Evolutionary conservation across 164 flowering plant species (phyloP).

Genomic region (Warburgia ugandensis): DNA sequence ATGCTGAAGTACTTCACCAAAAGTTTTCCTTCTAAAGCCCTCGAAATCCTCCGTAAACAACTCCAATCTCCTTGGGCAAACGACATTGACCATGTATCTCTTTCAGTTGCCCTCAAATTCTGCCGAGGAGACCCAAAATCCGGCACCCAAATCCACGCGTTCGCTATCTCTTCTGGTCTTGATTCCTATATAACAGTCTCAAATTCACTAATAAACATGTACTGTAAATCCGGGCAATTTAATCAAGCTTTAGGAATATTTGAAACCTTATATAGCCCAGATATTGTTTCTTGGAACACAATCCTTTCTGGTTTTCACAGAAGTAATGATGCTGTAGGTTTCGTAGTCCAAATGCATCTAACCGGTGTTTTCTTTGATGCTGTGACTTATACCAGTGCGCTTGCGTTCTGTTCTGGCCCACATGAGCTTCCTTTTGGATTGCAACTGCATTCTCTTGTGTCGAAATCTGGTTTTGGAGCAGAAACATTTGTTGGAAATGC

Average conservation of each 20-base stretch:
- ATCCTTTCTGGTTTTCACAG: conserved; percentile 53
- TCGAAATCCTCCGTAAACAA: conserved; percentile 34
- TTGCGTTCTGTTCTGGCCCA: conserved; percentile 47
- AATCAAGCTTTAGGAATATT: conserved; percentile 45
- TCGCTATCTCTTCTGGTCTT: conserved; percentile 55
- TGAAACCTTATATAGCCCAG: conserved; percentile 33
- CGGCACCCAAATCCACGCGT: conserved; percentile 63
- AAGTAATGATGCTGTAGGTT: conserved; percentile 36
- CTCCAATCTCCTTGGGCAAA: conserved; percentile 17
- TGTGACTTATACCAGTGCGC: conserved; percentile 49
- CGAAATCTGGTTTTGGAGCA: conserved; percentile 41
- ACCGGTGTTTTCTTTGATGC: conserved; percentile 65
- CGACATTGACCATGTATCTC: conserved; percentile 33
- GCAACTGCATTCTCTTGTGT: conserved; percentile 47
- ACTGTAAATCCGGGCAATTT: conserved; percentile 44
- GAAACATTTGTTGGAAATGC: conserved; percentile 82
- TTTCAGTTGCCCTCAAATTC: conserved; percentile 61
- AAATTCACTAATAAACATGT: conserved; percentile 81
- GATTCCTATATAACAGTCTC: conserved; percentile 40
- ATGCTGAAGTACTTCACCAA: conserved; percentile 30
- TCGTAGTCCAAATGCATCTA: conserved; percentile 48
- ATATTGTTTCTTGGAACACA: conserved; percentile 80
- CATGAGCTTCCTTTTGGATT: conserved; percentile 45
- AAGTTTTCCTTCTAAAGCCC: conserved; percentile 29
- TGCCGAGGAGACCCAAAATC: conserved; percentile 35